phyloP scores from a whole-genome alignment of 306 rosid species.

The Fragaria vesca region DNA sequence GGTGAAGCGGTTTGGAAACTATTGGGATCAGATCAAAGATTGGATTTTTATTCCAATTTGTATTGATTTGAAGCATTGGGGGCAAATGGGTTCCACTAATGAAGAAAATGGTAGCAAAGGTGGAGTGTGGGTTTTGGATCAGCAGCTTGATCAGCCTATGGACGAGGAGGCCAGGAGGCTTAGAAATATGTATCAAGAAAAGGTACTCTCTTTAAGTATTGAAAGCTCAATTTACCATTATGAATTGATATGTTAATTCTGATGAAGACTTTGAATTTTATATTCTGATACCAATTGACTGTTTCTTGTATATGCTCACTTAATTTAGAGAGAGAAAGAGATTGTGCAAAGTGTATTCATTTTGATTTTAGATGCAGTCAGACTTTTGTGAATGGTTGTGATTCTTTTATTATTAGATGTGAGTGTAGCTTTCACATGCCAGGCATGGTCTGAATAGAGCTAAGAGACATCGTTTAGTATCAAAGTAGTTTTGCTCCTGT shows the following conservation, averaged over 20 bases:
- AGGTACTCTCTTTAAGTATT: conserved; percentile 40
- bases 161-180: conserved; percentile 90
- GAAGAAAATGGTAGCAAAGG: conserved; percentile 52
- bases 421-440: neutral
- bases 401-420: neutral
- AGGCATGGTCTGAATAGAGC: neutral
- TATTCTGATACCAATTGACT: neutral
- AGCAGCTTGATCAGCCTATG: conserved; percentile 88
- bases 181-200: conserved; percentile 79
- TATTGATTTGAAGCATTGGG: conserved; percentile 20
- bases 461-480: neutral
- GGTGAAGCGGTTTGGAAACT: neutral
- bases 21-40: neutral
- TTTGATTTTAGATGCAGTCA: neutral
- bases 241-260: neutral
- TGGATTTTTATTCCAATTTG: neutral
- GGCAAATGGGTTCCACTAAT: conserved; percentile 40
- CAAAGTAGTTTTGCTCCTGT: neutral
- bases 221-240: neutral
- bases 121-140: conserved; percentile 83
- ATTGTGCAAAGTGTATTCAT: neutral
- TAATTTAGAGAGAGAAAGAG: neutral
- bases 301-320: neutral
- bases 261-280: neutral
- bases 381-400: neutral